These are phyloP conservation scores for Cicer arietinum DNA, from an alignment of 306 rosid genomes.

Conservation along the genomic window DNA sequence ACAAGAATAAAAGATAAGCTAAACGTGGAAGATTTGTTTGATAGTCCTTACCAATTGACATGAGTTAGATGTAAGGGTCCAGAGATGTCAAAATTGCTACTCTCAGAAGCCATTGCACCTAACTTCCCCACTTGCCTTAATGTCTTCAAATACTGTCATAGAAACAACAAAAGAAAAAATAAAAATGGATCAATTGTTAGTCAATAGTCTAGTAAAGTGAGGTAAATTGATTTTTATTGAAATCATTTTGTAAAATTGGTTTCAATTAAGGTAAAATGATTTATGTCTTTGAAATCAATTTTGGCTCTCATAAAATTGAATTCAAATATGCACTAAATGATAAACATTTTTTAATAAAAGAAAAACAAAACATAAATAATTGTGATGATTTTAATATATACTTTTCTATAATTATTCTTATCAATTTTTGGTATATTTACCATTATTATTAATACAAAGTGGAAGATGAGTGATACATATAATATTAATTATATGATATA, in stretches of 20 bases:
- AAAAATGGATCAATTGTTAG: conserved; percentile 3
- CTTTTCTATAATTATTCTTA: too few relatives aligned
- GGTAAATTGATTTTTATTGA: too few relatives aligned
- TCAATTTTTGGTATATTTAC: too few relatives aligned
- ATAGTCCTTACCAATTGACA: conserved; percentile 69
- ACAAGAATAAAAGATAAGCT: neutral
- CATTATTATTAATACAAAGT: too few relatives aligned
- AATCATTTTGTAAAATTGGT: too few relatives aligned
- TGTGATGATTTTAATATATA: neutral
- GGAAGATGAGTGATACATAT: too few relatives aligned
- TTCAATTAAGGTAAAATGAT: too few relatives aligned
- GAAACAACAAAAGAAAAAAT: neutral
- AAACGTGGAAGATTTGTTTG: neutral
- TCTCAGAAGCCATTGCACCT: conserved; percentile 72
- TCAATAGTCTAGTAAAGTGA: neutral
- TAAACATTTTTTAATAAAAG: neutral
- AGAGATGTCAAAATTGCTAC: conserved; percentile 68
- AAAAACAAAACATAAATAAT: neutral
- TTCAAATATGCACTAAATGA: too few relatives aligned
- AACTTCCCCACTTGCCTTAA: conserved; percentile 5
- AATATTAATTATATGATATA: too few relatives aligned
- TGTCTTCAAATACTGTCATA: conserved; percentile 41
- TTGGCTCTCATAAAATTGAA: too few relatives aligned
- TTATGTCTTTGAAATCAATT: too few relatives aligned
- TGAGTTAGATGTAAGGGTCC: conserved; percentile 83